These are phyloP conservation scores for Saturnispora hagleri DNA, from an alignment of 805 yeast genomes.

Conservation along the genomic window DNA sequence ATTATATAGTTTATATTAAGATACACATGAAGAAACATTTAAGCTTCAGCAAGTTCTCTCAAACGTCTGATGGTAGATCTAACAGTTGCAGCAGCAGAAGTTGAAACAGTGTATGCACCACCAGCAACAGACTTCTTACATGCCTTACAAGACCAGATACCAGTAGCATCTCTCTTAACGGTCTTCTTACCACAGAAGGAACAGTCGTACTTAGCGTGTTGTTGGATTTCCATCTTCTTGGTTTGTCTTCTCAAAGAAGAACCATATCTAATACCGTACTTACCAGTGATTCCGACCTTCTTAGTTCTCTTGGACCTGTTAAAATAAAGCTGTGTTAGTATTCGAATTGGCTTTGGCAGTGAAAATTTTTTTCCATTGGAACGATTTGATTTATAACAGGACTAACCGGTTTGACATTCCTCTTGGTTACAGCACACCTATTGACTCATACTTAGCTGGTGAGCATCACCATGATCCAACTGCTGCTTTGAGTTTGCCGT, in stretches of 20 bases:
- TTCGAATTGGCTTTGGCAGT: neutral
- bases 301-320: constrained; percentile 98
- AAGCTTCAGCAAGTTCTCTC: constrained; percentile 99
- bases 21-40: constrained; percentile 30
- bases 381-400: neutral
- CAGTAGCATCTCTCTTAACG: constrained; percentile 95
- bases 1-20: neutral
- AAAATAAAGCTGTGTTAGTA: constrained; percentile 4
- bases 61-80: constrained; percentile 99
- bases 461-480: too few relatives aligned
- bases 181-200: constrained; percentile 99
- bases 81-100: constrained; percentile 99
- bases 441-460: too few relatives aligned
- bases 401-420: neutral
- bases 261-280: constrained; percentile 99
- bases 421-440: too few relatives aligned
- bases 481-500: too few relatives aligned
- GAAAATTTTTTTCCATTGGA: neutral
- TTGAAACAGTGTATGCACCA: constrained; percentile 99
- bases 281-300: constrained; percentile 99
- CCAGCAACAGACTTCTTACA: constrained; percentile 98
- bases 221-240: constrained; percentile 98
- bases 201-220: constrained; percentile 98
- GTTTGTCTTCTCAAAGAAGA: constrained; percentile 99
- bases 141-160: constrained; percentile 97